phyloP scores from a whole-genome alignment of 163 green algal genomes.

The Chlamydomonas reinhardtii region DNA sequence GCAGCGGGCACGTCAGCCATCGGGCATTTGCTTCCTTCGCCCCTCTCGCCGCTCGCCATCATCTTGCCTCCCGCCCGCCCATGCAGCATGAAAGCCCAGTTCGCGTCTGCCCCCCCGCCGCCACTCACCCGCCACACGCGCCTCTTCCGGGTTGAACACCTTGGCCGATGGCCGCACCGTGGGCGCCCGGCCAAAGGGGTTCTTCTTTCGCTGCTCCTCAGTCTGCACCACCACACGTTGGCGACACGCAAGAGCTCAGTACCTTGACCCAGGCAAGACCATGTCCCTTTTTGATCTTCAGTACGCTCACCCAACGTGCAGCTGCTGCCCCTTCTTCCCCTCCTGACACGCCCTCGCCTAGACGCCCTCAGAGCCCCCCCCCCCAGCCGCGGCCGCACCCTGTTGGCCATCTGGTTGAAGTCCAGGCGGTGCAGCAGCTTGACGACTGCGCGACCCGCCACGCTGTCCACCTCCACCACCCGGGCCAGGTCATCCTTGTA shows the following conservation, averaged over 20 bases:
- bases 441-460: slow-evolving; percentile 55
- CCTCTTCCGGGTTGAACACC: slow-evolving; percentile 88
- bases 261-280: no score
- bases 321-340: no score
- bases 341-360: no score
- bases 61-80: not conserved
- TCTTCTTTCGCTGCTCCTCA: slow-evolving; percentile 63
- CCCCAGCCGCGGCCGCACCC: slow-evolving; percentile 7
- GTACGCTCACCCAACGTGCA: no score
- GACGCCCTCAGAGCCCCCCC: no score
- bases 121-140: slow-evolving; percentile 43
- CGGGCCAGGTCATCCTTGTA: slow-evolving; percentile 97
- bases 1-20: no score
- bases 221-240: slow-evolving; percentile 3
- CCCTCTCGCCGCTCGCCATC: no score
- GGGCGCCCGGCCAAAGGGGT: slow-evolving; percentile 78
- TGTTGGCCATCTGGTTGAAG: slow-evolving; percentile 75
- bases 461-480: slow-evolving; percentile 80
- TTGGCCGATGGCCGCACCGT: slow-evolving; percentile 74
- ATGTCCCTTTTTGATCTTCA: no score
- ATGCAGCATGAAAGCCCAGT: no score
- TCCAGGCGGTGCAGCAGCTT: slow-evolving; percentile 92
- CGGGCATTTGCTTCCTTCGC: not conserved
- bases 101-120: not conserved
- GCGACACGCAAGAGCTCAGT: not conserved